Evolutionary conservation across 2,329 filamentous ascomycete genomes (phyloP).

Genomic region (Sporothrix schenckii): DNA sequence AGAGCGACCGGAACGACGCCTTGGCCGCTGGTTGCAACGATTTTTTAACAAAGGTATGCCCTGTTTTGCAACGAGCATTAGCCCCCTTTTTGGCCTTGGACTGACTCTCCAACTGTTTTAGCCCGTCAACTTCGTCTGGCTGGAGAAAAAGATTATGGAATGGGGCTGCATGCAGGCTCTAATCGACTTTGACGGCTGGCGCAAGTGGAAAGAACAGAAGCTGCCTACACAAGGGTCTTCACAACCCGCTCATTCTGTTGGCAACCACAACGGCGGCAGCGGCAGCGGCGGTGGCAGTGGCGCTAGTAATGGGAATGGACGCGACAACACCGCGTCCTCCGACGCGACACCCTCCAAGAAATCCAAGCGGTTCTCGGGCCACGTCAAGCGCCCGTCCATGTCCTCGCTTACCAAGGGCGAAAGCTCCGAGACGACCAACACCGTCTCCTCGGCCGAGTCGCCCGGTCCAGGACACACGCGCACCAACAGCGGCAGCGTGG

Average conservation of each 20-base stretch:
- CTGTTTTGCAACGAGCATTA: neutral
- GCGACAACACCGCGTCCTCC: conserved; percentile 9
- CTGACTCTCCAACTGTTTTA: conserved; percentile 44
- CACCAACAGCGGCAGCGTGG: conserved; percentile 2
- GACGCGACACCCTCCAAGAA: conserved; percentile 5
- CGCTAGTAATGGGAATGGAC: neutral
- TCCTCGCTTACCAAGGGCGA: conserved; percentile 9
- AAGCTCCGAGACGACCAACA: conserved; percentile 27
- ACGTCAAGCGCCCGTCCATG: conserved; percentile 29
- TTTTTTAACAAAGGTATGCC: conserved; percentile 86
- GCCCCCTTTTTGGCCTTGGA: too few relatives aligned
- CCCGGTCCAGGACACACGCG: neutral
- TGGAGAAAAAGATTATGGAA: conserved; percentile 96
- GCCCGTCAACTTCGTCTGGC: conserved; percentile 97
- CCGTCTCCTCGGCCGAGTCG: conserved; percentile 21
- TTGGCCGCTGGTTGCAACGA: conserved; percentile 96
- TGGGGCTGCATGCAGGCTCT: conserved; percentile 99
- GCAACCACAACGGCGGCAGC: neutral
- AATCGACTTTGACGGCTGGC: conserved; percentile 98
- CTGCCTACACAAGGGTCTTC: neutral
- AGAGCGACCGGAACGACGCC: conserved; percentile 93
- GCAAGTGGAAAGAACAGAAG: conserved; percentile 87
- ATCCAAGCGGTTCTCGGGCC: conserved; percentile 3
- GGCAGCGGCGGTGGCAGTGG: neutral
- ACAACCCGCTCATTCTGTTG: neutral